These are phyloP conservation scores for Fusarium clavum DNA, from an alignment of 2,329 filamentous ascomycete species.

Conservation along the genomic window DNA sequence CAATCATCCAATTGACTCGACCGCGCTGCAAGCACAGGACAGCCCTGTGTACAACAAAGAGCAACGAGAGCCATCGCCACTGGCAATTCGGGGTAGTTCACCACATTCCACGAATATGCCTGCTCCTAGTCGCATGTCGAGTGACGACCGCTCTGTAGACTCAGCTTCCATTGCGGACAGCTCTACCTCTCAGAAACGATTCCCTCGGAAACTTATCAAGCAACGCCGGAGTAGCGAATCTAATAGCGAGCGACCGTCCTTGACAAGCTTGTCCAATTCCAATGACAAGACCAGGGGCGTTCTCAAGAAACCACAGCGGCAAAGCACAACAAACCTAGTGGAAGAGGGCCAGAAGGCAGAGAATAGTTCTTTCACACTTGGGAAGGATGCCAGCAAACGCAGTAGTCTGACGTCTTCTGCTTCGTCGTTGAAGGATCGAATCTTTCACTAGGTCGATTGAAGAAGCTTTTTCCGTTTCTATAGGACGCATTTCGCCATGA, in stretches of 20 bases:
- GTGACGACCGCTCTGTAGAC: conserved; percentile 50
- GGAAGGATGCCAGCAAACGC: conserved; percentile 41
- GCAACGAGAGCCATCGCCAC: conserved; percentile 29
- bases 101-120: conserved; percentile 36
- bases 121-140: conserved; percentile 49
- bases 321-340: conserved; percentile 43
- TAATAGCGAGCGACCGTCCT: conserved; percentile 46
- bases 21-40: conserved; percentile 42
- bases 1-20: conserved; percentile 49
- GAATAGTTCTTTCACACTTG: conserved; percentile 36
- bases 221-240: conserved; percentile 53
- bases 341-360: conserved; percentile 44
- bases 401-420: conserved; percentile 42
- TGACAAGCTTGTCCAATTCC: conserved; percentile 8
- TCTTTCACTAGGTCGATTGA: conserved; percentile 35
- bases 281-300: conserved; percentile 47
- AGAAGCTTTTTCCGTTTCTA: not conserved
- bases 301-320: conserved; percentile 54
- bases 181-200: conserved; percentile 49
- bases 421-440: conserved; percentile 44
- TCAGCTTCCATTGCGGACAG: conserved; percentile 43
- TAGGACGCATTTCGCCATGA: not conserved
- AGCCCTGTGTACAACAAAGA: conserved; percentile 44
- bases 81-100: conserved; percentile 42
- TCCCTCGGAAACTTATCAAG: conserved; percentile 58